Conservation (phyloP, 1,284 basidiomycete genomes). For the Chalciporus sp. region DNA sequence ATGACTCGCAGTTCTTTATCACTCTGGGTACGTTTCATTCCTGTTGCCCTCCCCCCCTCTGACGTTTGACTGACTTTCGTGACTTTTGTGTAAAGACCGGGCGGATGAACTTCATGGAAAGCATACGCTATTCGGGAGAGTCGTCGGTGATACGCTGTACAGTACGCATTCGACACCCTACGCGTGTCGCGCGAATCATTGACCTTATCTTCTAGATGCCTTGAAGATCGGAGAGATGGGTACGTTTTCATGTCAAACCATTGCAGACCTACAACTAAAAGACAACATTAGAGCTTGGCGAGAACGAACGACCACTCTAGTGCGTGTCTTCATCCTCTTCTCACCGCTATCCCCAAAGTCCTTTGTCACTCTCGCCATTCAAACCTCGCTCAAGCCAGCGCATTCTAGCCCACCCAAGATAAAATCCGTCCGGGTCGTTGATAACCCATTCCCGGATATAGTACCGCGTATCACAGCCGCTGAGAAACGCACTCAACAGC, state of each 20-base stretch:
- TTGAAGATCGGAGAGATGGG: conserved; percentile 88
- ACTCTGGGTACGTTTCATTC: conserved; percentile 65
- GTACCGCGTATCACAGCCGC: conserved; percentile 95
- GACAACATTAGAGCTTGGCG: conserved; percentile 69
- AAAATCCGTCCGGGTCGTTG: conserved; percentile 78
- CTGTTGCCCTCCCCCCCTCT: background rate
- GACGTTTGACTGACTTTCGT: conserved; percentile 1
- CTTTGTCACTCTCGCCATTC: background rate
- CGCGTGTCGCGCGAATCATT: background rate
- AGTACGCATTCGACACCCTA: conserved; percentile 55
- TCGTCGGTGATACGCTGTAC: conserved; percentile 83
- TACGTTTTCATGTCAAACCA: conserved; percentile 36
- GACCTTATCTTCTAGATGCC: conserved; percentile 57
- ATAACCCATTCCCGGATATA: conserved; percentile 95
- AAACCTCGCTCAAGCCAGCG: background rate
- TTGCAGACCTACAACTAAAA: background rate
- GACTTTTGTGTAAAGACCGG: conserved; percentile 53
- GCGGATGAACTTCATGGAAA: conserved; percentile 89
- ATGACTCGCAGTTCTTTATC: conserved; percentile 90
- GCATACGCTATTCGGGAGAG: conserved; percentile 84
- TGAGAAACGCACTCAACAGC: conserved; percentile 82
- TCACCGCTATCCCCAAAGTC: background rate
- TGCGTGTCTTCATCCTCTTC: conserved; percentile 41
- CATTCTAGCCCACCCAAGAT: conserved; percentile 82
- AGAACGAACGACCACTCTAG: conserved; percentile 86